These are phyloP conservation scores for Scedosporium boydii DNA, from an alignment of 2,329 filamentous ascomycete species.

Conservation along the genomic window DNA sequence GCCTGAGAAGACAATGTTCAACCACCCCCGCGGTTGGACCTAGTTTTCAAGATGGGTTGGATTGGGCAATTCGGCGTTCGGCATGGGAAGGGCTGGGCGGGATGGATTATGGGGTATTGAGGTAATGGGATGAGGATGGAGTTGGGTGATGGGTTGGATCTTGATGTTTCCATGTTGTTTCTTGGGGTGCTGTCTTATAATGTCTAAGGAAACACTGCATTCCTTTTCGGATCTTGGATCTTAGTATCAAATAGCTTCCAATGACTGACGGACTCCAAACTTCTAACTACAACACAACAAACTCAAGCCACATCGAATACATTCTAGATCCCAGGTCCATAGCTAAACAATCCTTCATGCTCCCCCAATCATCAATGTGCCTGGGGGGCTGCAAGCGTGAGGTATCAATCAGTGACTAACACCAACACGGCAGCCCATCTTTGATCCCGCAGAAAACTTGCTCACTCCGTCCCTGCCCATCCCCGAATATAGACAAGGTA, in stretches of 20 bases:
- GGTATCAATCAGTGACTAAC: neutral
- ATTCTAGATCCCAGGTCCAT: too few relatives aligned
- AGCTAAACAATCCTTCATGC: too few relatives aligned
- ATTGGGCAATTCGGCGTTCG: neutral
- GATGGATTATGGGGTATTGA: neutral
- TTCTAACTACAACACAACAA: too few relatives aligned
- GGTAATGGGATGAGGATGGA: neutral
- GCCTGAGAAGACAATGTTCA: neutral
- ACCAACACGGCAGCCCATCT: neutral
- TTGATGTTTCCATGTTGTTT: neutral
- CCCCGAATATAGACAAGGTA: neutral
- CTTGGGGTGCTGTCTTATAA: neutral
- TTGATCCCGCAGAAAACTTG: neutral
- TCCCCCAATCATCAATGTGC: neutral
- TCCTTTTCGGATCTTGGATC: neutral
- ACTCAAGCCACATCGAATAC: too few relatives aligned
- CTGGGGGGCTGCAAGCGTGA: neutral
- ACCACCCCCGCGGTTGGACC: neutral
- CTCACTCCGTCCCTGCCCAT: neutral
- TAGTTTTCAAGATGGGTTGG: neutral
- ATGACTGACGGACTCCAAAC: too few relatives aligned
- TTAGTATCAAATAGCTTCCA: neutral
- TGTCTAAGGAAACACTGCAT: neutral
- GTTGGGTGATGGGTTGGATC: neutral
- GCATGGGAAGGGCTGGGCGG: neutral